These are phyloP conservation scores for Dothiorella sarmentorum DNA, from an alignment of 2,329 filamentous ascomycete species.

Conservation along the genomic window DNA sequence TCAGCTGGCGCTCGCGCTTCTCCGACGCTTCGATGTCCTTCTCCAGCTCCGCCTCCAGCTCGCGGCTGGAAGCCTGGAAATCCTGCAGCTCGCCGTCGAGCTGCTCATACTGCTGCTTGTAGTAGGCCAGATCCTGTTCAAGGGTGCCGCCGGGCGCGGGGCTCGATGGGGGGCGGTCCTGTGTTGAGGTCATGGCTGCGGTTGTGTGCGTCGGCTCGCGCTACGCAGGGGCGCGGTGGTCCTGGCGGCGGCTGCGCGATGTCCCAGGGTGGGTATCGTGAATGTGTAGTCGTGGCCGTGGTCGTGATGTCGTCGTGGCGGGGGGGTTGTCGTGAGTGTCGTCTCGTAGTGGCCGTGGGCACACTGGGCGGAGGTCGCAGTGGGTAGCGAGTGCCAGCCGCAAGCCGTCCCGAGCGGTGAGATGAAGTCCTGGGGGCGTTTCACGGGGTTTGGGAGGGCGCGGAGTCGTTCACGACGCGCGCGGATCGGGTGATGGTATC, in stretches of 20 bases:
- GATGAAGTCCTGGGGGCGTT: constrained; percentile 9
- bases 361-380: constrained; percentile 6
- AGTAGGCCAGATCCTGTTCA: constrained; percentile 83
- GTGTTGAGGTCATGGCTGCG: constrained; percentile 28
- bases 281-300: constrained; percentile 14
- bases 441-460: neutral
- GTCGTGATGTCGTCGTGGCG: constrained; percentile 17
- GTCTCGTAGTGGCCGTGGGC: constrained; percentile 17
- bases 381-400: constrained; percentile 4
- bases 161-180: constrained; percentile 31
- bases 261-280: constrained; percentile 13
- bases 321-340: constrained; percentile 17
- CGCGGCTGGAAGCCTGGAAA: constrained; percentile 89
- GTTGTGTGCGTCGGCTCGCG: constrained; percentile 21
- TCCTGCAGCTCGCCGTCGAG: constrained; percentile 88
- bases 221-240: constrained; percentile 21
- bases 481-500: neutral
- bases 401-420: constrained; percentile 13
- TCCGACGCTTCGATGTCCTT: constrained; percentile 95
- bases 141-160: constrained; percentile 24
- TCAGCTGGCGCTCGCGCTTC: constrained; percentile 80
- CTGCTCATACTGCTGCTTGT: constrained; percentile 93
- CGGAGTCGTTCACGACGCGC: neutral
- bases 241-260: constrained; percentile 16
- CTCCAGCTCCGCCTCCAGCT: constrained; percentile 90